Base-by-base conservation (phyloP, 176 grass and related monocot species). In the Neostapfia colusana region DNA sequence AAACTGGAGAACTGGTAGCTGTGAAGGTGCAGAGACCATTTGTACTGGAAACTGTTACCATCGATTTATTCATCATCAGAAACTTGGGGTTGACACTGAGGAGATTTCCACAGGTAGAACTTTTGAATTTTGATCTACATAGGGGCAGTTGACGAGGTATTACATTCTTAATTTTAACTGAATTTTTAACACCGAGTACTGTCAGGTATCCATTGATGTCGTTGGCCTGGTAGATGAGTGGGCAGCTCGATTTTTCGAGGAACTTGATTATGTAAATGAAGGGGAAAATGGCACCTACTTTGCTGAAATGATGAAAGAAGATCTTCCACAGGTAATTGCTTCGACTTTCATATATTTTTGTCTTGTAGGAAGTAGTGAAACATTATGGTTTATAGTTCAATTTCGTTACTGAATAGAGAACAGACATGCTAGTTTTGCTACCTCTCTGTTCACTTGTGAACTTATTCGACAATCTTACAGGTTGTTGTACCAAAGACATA, bases 201-300 rank as follows among this genome's bases (percentile, higher is more conserved):
- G 21, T 72, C 64, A 98, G 91, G 76, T 98, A 13, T 88, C 95
- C 34, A 17, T 98, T 86, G 95, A 98, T 86, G 89, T 98, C 50
- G 95, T 98, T 85, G 95, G 95, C 36, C 84, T 98, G 56, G 95
- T 94, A 51, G 89, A 94, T 84, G 95, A 98, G 78, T 98, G 95
- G 95, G 89, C 95, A 44, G 75, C 95, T 81, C 91, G 91, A 4
- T 94, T 98, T 80, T 98, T 98, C 59, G 95, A 98, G 86, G 95
- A 98, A 86, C 95, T 98, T 65, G 95, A 98, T 90, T 98, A 98
- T 92, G 58, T 98, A n/a, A 94, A 94, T 67, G 95, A 98, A 76
- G 95, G 95, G 62, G 89, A 92, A 79, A 98, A 98, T 86, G 91
- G 95, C 24, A 82, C 23, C 12, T 71, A 16, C 31, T 98, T 98